A percentile compares a stretch with the other conserved stretches of the same genome.
Conservation (phyloP, 108 stramenopile species). For the Cyclostephanos tholiformis region DNA sequence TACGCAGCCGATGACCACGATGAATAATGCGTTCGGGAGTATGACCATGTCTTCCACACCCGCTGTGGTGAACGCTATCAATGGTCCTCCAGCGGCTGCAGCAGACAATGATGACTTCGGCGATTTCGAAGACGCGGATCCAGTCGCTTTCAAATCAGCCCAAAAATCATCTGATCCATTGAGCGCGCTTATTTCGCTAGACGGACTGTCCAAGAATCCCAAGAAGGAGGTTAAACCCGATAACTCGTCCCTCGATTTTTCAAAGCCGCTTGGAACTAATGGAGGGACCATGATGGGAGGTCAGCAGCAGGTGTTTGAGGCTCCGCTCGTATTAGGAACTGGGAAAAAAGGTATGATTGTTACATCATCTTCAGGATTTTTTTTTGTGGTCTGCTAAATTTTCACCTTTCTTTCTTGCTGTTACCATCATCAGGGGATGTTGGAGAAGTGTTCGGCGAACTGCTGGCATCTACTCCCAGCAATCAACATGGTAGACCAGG, state of each 20-base stretch:
- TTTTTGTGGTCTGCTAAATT: neutral
- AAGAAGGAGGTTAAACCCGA: slow-evolving; percentile 52
- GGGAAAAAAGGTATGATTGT: slow-evolving; percentile 17
- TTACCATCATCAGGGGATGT: slow-evolving; percentile 19
- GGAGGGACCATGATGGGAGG: neutral
- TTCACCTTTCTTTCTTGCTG: neutral
- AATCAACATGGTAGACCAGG: neutral
- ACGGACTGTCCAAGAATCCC: slow-evolving; percentile 74
- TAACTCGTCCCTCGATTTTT: slow-evolving; percentile 29
- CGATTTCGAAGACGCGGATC: slow-evolving; percentile 64
- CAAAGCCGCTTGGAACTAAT: neutral
- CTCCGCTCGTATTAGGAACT: slow-evolving; percentile 40
- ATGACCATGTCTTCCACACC: slow-evolving; percentile 26
- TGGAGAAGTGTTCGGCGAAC: slow-evolving; percentile 41
- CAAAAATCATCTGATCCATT: slow-evolving; percentile 69
- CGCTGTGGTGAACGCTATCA: slow-evolving; percentile 3
- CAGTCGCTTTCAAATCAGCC: slow-evolving; percentile 37
- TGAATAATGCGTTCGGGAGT: slow-evolving; percentile 57
- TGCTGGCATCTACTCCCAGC: slow-evolving; percentile 10
- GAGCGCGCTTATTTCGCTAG: slow-evolving; percentile 75
- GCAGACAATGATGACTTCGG: slow-evolving; percentile 67
- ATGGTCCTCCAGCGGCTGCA: slow-evolving; percentile 29
- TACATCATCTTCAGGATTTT: neutral
- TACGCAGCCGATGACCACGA: slow-evolving; percentile 35
- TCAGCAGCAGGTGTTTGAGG: slow-evolving; percentile 18